Evolutionary conservation across 2,329 filamentous ascomycete species (phyloP), one percentile per base, ranked within the genome.

Genomic region (Aspergillus pseudonomiae): DNA sequence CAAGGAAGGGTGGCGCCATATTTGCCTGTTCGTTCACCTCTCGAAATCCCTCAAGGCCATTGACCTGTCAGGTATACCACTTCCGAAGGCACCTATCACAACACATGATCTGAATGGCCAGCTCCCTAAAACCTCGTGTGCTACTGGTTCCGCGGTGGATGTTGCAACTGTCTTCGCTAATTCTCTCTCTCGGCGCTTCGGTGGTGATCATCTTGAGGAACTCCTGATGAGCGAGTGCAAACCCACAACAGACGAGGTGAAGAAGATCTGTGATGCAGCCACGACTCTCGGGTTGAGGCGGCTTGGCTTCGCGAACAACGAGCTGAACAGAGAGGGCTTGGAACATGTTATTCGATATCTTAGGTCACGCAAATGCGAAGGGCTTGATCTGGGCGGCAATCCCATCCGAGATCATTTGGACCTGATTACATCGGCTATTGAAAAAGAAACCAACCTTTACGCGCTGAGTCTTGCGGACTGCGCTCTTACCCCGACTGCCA

Each of bases 11-110:
- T 99, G 95, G 95, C 93, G 90, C 71, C 89, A 98, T 74, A 89
- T 98, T 62, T 91, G 90, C 46, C 82, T 97, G 7, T 99, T 98
- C 75, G 84, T 97, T 59, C 92, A 97, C 78, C 89, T 97, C 82
- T 97, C 92, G 70, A 89, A 89, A 65, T 93, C 93, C 1, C 83
- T 99, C 61, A 94, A 93, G 76, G 90, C 87, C 6, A 86, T 98
- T 28, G 95, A 99, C 75, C 77, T 98, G 32, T 96, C 94, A 0
- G 90, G 92, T 72, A 89, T 97, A 63, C 86, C 88, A 3, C 94
- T 98, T 67, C 93, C 92, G 2, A 80, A 81, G 52, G 70, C 74
- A 4, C 68, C 71, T 30, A 57, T 73, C 46, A 45, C 69, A 21
- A 58, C 73, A 14, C 75, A 73, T 65, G 69, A 70, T n/a, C 59